Percentiles rank a stretch among this genome's conserved stretches.
These are phyloP conservation scores for Endothia cerciana DNA, from an alignment of 2,329 filamentous ascomycete species.

Conservation along the genomic window DNA sequence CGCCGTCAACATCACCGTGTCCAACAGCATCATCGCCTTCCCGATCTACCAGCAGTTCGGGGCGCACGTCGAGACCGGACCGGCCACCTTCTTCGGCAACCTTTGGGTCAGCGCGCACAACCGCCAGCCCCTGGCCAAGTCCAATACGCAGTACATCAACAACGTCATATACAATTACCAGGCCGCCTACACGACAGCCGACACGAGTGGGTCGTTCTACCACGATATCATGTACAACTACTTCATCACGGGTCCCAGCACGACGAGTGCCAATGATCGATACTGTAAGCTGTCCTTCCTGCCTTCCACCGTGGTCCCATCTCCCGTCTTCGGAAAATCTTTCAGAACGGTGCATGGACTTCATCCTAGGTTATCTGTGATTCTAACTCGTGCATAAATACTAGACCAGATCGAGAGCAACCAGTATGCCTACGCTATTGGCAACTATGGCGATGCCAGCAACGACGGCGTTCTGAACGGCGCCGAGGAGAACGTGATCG, in stretches of 20 bases:
- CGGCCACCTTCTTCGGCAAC: constrained; percentile 47
- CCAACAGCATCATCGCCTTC: constrained; percentile 50
- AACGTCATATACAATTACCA: constrained; percentile 53
- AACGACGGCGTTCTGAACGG: constrained; percentile 31
- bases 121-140: constrained; percentile 50
- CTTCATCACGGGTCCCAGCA: constrained; percentile 48
- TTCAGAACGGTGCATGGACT: no score
- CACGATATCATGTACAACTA: constrained; percentile 49
- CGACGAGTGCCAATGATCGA: constrained; percentile 42
- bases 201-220: constrained; percentile 30
- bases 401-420: constrained; percentile 43
- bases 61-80: constrained; percentile 46
- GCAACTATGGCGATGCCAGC: constrained; percentile 44
- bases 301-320: not conserved
- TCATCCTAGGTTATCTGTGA: not conserved
- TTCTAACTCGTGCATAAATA: not conserved
- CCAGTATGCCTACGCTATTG: constrained; percentile 46
- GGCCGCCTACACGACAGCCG: constrained; percentile 38
- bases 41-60: constrained; percentile 49
- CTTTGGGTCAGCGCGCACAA: constrained; percentile 53
- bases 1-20: constrained; percentile 47
- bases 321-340: not conserved
- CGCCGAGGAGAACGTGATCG: constrained; percentile 26
- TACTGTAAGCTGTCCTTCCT: constrained; percentile 33
- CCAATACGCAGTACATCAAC: constrained; percentile 48